Evolutionary conservation across 1,284 basidiomycete species (phyloP), one percentile per base, ranked within the genome.

Genomic region (Malassezia psittaci): DNA sequence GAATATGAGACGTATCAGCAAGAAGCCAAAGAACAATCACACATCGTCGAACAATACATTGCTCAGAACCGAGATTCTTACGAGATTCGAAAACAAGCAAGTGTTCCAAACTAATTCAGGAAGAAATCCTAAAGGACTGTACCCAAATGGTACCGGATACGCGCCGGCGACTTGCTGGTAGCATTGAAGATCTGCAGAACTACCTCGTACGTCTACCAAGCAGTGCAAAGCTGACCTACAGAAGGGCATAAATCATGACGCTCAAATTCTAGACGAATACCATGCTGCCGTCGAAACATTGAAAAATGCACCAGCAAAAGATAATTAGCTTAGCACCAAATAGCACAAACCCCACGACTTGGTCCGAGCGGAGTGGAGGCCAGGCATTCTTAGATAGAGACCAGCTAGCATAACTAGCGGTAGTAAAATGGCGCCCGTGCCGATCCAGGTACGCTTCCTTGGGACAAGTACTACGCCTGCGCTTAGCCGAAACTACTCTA

Each of bases 381-480:
- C 7, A 12, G 24, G 3, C 24, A 29, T 29, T 29, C 24, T 29
- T 29, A 29, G 24, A 29, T 3, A 29, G 7, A 29, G 24, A 29
- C 7, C 24, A 29, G 24, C 24, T 7, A 29, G 24, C 4, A 29
- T 29, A 29, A 7, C 24, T 29, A 29, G 3, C 24, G 24, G 24
- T 29, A 29, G 24, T 29, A 29, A n/a, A 34, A 66, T 66, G 64
- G 59, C 59, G 37, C 60, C 63, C 0, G 61, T 65, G 13, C 54
- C 54, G 21, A 63, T 72, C 41, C 58, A 61, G 35, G 52, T 74
- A 47, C 56, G 64, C 49, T 74, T 74, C 54, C 52, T 74, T 36
- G 71, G 71, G 49, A 74, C 71, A 12, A 62, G 66, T 50, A 71
- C 68, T 32, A 59, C 65, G 55, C 69, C 71, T 33, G 59, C 64